phyloP scores from a whole-genome alignment of 176 grass and related monocot species.

The Canna indica region DNA sequence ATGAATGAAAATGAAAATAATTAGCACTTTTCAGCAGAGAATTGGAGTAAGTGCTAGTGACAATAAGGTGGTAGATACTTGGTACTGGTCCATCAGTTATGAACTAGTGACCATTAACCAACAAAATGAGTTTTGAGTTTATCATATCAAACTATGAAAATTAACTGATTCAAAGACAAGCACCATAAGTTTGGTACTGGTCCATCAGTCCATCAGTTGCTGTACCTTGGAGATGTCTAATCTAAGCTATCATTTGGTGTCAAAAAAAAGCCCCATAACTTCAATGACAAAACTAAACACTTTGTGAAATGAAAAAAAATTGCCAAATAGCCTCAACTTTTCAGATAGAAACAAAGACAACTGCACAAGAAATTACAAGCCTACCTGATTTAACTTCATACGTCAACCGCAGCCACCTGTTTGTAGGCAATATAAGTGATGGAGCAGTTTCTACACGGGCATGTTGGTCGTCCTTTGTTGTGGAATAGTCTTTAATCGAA shows the following conservation, averaged over 20 bases:
- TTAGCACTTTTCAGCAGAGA: slow-evolving; percentile 8
- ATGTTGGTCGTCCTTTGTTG: slow-evolving; percentile 19
- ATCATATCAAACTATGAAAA: neutral
- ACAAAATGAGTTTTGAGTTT: neutral
- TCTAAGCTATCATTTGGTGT: neutral
- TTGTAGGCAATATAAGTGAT: slow-evolving; percentile 40
- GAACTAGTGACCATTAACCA: neutral
- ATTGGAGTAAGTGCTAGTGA: neutral
- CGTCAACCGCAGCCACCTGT: slow-evolving; percentile 77
- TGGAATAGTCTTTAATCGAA: slow-evolving; percentile 35
- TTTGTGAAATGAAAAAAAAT: neutral
- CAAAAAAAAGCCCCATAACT: neutral
- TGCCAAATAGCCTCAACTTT: neutral
- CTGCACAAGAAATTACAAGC: slow-evolving; percentile 5
- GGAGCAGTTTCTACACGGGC: slow-evolving; percentile 24
- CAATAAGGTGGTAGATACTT: neutral
- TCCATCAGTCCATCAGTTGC: neutral
- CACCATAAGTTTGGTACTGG: neutral
- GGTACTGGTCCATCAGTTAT: neutral
- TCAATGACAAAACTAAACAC: neutral
- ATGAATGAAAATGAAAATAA: slow-evolving; percentile 4
- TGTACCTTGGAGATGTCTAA: neutral
- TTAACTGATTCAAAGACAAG: neutral
- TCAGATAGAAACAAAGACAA: slow-evolving; percentile 12
- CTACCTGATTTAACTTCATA: slow-evolving; percentile 87